Percentiles rank a stretch among this genome's conserved stretches.
These are phyloP conservation scores for Isatis lusitanica DNA, from an alignment of 441 rosid genomes.

Conservation along the genomic window DNA sequence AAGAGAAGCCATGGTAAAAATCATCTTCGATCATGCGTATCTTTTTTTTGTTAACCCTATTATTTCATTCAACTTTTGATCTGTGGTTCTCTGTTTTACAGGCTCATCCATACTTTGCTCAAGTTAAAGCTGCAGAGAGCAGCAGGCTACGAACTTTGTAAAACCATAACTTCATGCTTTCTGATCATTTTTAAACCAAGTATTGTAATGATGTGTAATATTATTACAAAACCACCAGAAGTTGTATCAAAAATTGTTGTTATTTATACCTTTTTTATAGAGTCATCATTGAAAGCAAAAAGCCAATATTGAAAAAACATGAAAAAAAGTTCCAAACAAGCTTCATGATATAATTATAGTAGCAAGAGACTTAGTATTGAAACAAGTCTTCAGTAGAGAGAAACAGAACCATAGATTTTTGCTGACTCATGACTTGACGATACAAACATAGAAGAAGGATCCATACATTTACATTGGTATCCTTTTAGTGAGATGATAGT, in stretches of 20 bases:
- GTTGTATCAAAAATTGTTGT: conserved; percentile 6
- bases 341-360: conserved; percentile 20
- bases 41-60: neutral
- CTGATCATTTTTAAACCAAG: neutral
- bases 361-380: conserved; percentile 4
- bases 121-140: conserved; percentile 83
- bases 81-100: conserved; percentile 30
- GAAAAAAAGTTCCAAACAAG: neutral
- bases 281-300: neutral
- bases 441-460: conserved; percentile 32
- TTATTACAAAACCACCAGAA: neutral
- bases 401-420: conserved; percentile 14
- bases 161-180: neutral
- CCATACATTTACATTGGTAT: conserved; percentile 33
- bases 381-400: conserved; percentile 19
- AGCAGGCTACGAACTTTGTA: conserved; percentile 64
- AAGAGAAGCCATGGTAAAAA: conserved; percentile 75
- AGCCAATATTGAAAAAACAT: neutral
- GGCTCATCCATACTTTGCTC: conserved; percentile 75
- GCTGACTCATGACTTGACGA: neutral
- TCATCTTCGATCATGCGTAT: neutral
- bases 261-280: neutral
- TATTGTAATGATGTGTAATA: neutral
- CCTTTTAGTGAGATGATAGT: conserved; percentile 3
- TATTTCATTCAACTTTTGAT: neutral